A percentile compares a stretch with the other conserved stretches of the same genome.
Conservation (phyloP, 2,329 filamentous ascomycete genomes). For the Diaporthe ilicicola region DNA sequence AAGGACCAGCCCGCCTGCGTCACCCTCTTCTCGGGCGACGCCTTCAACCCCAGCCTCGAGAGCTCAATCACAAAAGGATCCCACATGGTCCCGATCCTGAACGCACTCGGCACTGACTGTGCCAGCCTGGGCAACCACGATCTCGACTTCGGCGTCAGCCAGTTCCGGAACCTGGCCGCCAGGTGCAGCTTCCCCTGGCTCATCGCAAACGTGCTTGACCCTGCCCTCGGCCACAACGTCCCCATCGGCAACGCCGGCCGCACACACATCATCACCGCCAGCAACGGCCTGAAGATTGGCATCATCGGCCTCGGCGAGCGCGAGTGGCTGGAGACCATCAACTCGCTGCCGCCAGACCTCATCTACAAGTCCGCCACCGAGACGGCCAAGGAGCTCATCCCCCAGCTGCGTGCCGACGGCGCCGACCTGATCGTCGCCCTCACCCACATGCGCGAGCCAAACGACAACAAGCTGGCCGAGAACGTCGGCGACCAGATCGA, state of each 20-base stretch:
- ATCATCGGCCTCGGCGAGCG: constrained; percentile 86
- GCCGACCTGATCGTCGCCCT: constrained; percentile 85
- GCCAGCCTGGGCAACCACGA: constrained; percentile 93
- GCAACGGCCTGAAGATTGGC: constrained; percentile 86
- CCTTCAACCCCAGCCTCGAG: constrained; percentile 90
- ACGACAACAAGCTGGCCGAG: constrained; percentile 85
- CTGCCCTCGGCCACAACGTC: constrained; percentile 76
- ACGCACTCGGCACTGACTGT: constrained; percentile 78
- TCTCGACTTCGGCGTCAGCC: constrained; percentile 87
- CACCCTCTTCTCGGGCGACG: constrained; percentile 90
- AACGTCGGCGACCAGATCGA: constrained; percentile 80
- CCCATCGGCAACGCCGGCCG: constrained; percentile 79
- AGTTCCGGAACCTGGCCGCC: constrained; percentile 76
- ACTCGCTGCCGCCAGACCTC: constrained; percentile 81
- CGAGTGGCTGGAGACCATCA: constrained; percentile 91
- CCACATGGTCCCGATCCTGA: constrained; percentile 90
- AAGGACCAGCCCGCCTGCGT: constrained; percentile 70
- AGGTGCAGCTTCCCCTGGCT: constrained; percentile 91
- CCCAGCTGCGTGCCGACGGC: constrained; percentile 75
- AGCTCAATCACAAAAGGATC: constrained; percentile 87
- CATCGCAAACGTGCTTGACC: constrained; percentile 87
- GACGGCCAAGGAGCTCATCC: constrained; percentile 79
- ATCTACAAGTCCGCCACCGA: constrained; percentile 82
- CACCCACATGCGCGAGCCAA: constrained; percentile 87
- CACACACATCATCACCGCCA: constrained; percentile 79